Evolutionary conservation across 1,284 basidiomycete genomes (phyloP).

Genomic region (Sporisorium graminicola): DNA sequence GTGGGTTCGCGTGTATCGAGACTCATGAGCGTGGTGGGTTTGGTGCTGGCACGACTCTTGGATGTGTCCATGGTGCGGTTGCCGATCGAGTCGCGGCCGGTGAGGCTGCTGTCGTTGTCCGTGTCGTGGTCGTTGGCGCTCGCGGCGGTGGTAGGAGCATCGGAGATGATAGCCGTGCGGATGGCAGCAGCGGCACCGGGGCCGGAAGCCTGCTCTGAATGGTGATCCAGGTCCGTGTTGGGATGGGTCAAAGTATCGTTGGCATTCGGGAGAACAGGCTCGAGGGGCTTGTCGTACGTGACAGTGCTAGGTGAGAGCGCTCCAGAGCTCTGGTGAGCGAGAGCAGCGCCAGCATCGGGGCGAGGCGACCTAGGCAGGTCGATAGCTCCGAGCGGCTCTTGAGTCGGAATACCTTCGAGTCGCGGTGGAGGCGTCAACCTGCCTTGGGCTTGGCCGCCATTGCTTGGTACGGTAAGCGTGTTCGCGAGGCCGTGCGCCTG

Average conservation of each 20-base stretch:
- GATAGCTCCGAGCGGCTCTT: constrained; percentile 51
- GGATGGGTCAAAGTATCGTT: background rate
- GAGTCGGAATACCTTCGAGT: constrained; percentile 45
- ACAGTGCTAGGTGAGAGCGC: constrained; percentile 14
- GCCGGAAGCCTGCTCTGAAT: background rate
- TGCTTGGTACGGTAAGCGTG: constrained; percentile 38
- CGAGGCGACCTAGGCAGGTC: constrained; percentile 43
- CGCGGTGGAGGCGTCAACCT: constrained; percentile 50
- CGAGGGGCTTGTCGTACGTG: constrained; percentile 16
- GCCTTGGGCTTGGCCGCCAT: constrained; percentile 11
- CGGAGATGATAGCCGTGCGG: constrained; percentile 13
- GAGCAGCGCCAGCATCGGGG: constrained; percentile 7
- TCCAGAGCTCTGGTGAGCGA: background rate
- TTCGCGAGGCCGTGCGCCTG: constrained; percentile 47
- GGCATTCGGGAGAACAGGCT: background rate
- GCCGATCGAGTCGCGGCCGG: constrained; percentile 53
- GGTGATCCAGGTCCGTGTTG: background rate
- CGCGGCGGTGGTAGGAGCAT: background rate
- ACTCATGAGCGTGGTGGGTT: constrained; percentile 91
- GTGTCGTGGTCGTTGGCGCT: constrained; percentile 20
- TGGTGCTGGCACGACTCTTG: constrained; percentile 88
- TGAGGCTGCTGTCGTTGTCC: constrained; percentile 39
- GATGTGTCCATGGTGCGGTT: constrained; percentile 62
- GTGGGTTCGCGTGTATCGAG: constrained; percentile 74
- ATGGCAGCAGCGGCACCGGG: constrained; percentile 22